A percentile compares a stretch with the other conserved stretches of the same genome.
Evolutionary conservation across 179 eudicot species (phyloP).

Genomic region (Beta macrorhiza): DNA sequence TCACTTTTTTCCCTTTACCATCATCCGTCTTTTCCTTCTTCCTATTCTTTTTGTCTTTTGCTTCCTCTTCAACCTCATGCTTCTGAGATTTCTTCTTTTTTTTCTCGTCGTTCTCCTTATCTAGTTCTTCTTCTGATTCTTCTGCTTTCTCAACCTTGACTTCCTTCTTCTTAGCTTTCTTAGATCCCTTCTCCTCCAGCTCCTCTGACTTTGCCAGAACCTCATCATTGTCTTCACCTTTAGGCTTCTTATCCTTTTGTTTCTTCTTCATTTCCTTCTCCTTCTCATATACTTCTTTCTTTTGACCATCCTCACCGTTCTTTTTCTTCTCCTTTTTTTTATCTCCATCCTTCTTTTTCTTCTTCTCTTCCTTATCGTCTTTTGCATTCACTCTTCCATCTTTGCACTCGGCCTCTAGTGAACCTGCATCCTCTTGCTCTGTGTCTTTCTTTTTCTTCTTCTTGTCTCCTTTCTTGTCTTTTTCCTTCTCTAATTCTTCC

Average conservation of each 20-base stretch:
- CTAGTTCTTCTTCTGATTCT: slow-evolving; percentile 16
- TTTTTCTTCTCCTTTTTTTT: slow-evolving; percentile 24
- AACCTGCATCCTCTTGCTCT: slow-evolving; percentile 20
- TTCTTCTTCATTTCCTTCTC: slow-evolving; percentile 27
- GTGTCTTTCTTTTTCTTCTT: slow-evolving; percentile 30
- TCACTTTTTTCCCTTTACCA: slow-evolving; percentile 24
- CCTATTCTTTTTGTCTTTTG: slow-evolving; percentile 20
- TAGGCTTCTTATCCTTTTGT: slow-evolving; percentile 27
- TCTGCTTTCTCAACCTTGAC: slow-evolving; percentile 17
- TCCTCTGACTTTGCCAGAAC: slow-evolving; percentile 23
- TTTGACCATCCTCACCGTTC: slow-evolving; percentile 20
- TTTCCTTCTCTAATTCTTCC: slow-evolving; percentile 18
- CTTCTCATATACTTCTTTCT: slow-evolving; percentile 20
- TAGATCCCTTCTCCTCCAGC: slow-evolving; percentile 17
- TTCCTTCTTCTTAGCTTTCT: slow-evolving; percentile 22
- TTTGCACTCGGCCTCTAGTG: slow-evolving; percentile 21
- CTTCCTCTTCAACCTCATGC: slow-evolving; percentile 10
- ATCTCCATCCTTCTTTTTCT: slow-evolving; percentile 23
- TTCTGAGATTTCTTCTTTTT: slow-evolving; percentile 27
- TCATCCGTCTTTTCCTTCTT: slow-evolving; percentile 22
- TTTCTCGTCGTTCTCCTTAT: slow-evolving; percentile 26
- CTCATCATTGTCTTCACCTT: slow-evolving; percentile 17
- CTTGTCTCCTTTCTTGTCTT: slow-evolving; percentile 24
- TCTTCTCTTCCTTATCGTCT: slow-evolving; percentile 21
- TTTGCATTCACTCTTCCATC: slow-evolving; percentile 21